These are phyloP conservation scores for Mayamaea pseudoterrestris DNA, from an alignment of 108 stramenopile genomes.

Conservation along the genomic window DNA sequence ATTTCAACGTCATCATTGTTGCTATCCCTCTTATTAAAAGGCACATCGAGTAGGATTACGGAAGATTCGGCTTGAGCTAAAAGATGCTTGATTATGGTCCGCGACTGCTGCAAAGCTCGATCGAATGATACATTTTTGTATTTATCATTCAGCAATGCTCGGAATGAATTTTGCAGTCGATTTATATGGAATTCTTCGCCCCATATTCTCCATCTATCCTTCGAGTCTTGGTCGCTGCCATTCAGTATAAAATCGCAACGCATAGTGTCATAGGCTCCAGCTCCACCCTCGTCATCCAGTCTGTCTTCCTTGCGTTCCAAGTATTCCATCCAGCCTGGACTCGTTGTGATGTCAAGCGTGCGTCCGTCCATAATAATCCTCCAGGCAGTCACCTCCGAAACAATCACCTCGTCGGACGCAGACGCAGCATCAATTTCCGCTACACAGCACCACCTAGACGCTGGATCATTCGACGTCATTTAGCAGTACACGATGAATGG, in stretches of 20 bases:
- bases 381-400: neutral
- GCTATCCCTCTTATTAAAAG: neutral
- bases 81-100: conserved; percentile 4
- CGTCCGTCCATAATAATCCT: neutral
- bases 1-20: conserved; percentile 4
- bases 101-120: conserved; percentile 8
- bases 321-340: conserved; percentile 32
- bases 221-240: neutral
- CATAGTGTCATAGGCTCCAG: conserved; percentile 28
- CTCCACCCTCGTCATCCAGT: conserved; percentile 13
- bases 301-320: conserved; percentile 18
- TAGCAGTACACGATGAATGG: too few relatives aligned
- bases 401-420: neutral
- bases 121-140: neutral
- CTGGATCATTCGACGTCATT: too few relatives aligned
- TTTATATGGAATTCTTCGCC: conserved; percentile 34
- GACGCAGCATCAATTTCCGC: too few relatives aligned
- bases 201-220: conserved; percentile 22
- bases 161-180: conserved; percentile 26
- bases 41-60: conserved; percentile 3
- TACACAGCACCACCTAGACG: too few relatives aligned
- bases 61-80: neutral
- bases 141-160: conserved; percentile 1
- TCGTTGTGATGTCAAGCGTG: conserved; percentile 16
- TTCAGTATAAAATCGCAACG: conserved; percentile 23